Base-by-base conservation (phyloP, 179 eudicot species). In the Heliamphora pulchella region DNA sequence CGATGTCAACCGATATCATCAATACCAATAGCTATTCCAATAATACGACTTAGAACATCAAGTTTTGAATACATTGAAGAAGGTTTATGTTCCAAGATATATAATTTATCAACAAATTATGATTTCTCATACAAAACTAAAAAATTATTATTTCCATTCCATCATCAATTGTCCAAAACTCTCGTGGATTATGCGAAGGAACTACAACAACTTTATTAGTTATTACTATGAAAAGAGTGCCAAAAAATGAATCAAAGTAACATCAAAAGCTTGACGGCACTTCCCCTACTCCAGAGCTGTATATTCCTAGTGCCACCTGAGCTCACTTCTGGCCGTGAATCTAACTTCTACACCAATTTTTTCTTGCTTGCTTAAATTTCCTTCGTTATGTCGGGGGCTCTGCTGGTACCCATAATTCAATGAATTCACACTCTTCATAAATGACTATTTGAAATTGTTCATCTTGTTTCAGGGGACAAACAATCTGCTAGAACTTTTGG, bases 401-500 rank as follows among this genome's bases (percentile, higher is more conserved):
- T 71, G 2, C 50, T 70, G 11, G 31, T 18, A 70, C 46, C 46
- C 54, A 5, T 46, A 7, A 68, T 46, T 46, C 17, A 2, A 48
- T 22, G 31, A 31, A 31, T 31, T 31, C 31, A 22, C 15, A 50
- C 1, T 10, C 58, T n/a, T n/a, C 73, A 73, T 11, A 62, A 18
- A 71, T 62, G 61, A 48, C 43, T 39, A 5, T 3, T 71, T 71
- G 4, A 44, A 58, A 31, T 57, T 68, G 41, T 61, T 61, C 47
- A 46, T 54, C 66, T 76, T n/a, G 44, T 74, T 57, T 75, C 84
- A 95, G 99, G 99, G 96, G 64, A 89, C 97, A 51, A 92, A 90
- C 81, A 90, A 92, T 84, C 64, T 85, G 31, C 92, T 96, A 5
- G 96, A 90, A 77, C 96, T 96, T 14, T 84, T 93, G 87, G 99